Percentiles rank a stretch among this genome's conserved stretches.
Conservation (phyloP, 148 eudicot species). For the Linanthus parryae region DNA sequence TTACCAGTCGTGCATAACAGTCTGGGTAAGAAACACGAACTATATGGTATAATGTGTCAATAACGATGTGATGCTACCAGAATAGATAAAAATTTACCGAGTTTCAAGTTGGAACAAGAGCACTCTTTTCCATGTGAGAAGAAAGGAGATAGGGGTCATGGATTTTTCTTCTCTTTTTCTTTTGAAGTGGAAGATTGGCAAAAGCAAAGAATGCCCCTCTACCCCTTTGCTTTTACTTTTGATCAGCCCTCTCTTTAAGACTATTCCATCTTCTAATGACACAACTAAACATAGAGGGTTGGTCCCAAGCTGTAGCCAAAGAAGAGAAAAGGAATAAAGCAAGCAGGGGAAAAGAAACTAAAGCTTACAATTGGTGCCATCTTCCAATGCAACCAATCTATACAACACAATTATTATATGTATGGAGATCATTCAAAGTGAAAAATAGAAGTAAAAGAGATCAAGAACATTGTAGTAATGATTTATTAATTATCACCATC, state of each 20-base stretch:
- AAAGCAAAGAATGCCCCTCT: no score
- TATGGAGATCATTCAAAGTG: constrained; percentile 21
- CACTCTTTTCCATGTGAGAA: constrained; percentile 66
- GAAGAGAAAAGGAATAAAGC: constrained; percentile 29
- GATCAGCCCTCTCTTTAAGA: constrained; percentile 62
- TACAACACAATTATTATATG: constrained; percentile 26
- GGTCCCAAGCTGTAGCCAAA: constrained; percentile 33
- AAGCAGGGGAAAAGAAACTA: constrained; percentile 12
- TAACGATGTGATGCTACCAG: neutral
- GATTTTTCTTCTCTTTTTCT: constrained; percentile 18
- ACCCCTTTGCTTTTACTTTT: constrained; percentile 52
- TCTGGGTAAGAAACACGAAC: no score
- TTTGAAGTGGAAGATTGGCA: constrained; percentile 58
- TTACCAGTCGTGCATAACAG: no score
- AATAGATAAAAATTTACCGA: neutral
- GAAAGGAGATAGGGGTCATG: constrained; percentile 3
- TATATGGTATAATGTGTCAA: no score
- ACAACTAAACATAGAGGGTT: constrained; percentile 25
- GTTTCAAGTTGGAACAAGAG: constrained; percentile 32
- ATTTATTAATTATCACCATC: constrained; percentile 67
- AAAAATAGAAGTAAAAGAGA: no score
- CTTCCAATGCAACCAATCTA: constrained; percentile 27
- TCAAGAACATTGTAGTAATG: constrained; percentile 52
- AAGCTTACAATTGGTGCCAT: constrained; percentile 18
- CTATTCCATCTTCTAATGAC: constrained; percentile 55